Percentiles rank a stretch among this genome's conserved stretches.
phyloP scores from a whole-genome alignment of 1,284 basidiomycete species.

The Papiliotrema fonsecae region DNA sequence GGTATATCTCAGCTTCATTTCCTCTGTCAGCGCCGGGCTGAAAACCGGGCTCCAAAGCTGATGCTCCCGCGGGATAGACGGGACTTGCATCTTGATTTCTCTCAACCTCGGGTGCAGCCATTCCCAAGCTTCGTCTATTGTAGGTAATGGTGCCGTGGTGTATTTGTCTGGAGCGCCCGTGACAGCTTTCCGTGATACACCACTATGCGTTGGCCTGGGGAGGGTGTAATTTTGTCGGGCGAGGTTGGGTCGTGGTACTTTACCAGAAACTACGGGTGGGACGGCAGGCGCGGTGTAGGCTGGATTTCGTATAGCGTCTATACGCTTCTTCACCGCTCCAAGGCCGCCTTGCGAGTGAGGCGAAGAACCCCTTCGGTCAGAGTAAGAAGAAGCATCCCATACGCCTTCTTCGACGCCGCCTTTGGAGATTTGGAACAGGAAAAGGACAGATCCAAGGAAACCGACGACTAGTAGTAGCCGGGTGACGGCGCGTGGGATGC shows the following conservation, averaged over 20 bases:
- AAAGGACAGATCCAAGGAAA: constrained; percentile 2
- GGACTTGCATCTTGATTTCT: constrained; percentile 26
- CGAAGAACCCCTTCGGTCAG: constrained; percentile 16
- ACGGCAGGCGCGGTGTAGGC: background rate
- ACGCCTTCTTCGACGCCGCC: constrained; percentile 17
- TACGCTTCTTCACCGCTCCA: constrained; percentile 11
- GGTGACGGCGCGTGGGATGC: constrained; percentile 13
- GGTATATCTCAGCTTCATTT: constrained; percentile 30
- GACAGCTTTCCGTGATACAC: constrained; percentile 17
- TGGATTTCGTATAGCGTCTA: constrained; percentile 5
- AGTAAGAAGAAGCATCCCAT: constrained; percentile 30
- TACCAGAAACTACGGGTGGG: background rate
- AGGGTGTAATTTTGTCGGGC: constrained; percentile 8
- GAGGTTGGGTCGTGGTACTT: constrained; percentile 1
- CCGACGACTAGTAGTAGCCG: constrained; percentile 6
- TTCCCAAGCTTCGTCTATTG: constrained; percentile 33
- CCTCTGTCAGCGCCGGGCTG: constrained; percentile 32
- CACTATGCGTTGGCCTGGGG: constrained; percentile 13
- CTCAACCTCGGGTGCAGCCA: constrained; percentile 29
- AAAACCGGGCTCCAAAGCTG: constrained; percentile 34
- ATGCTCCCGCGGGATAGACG: constrained; percentile 34
- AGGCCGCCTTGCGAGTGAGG: constrained; percentile 5
- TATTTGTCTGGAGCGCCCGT: constrained; percentile 24
- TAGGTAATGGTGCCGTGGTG: constrained; percentile 22
- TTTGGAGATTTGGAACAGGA: constrained; percentile 8